A percentile compares a stretch with the other conserved stretches of the same genome.
These are phyloP conservation scores for Trichoderma sp. DNA, from an alignment of 2,329 filamentous ascomycete species.

Conservation along the genomic window DNA sequence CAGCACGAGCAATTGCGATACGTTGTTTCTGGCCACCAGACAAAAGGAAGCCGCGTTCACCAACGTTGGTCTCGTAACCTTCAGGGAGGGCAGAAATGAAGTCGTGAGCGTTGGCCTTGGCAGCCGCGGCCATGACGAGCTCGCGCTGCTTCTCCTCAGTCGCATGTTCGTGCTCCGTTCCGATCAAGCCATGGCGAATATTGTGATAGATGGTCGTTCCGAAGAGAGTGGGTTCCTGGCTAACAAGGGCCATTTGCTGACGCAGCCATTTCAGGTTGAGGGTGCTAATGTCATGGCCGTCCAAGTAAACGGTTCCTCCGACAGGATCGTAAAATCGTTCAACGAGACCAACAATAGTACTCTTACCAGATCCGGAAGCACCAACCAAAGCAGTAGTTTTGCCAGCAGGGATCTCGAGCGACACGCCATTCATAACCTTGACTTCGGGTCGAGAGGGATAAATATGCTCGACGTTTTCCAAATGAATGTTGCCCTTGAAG, in stretches of 20 bases:
- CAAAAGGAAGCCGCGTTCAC: constrained; percentile 86
- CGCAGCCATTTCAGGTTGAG: constrained; percentile 89
- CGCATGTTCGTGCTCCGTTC: constrained; percentile 68
- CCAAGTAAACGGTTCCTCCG: constrained; percentile 71
- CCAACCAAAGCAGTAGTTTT: constrained; percentile 93
- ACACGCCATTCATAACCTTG: constrained; percentile 80
- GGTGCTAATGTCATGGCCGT: constrained; percentile 76
- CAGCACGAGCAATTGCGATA: constrained; percentile 87
- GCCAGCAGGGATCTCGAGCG: constrained; percentile 77
- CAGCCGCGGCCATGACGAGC: constrained; percentile 76
- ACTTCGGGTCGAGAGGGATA: constrained; percentile 93
- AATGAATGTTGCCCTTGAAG: constrained; percentile 74
- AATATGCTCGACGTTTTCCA: constrained; percentile 83
- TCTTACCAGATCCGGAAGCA: constrained; percentile 92
- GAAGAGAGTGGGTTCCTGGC: constrained; percentile 90
- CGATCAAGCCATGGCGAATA: constrained; percentile 83
- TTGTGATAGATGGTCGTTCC: constrained; percentile 86
- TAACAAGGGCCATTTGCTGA: constrained; percentile 88
- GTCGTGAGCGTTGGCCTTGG: constrained; percentile 90
- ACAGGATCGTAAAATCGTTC: constrained; percentile 95
- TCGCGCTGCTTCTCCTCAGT: constrained; percentile 65
- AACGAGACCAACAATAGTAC: constrained; percentile 87
- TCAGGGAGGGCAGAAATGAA: constrained; percentile 82
- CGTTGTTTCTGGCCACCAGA: constrained; percentile 97
- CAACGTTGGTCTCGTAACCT: constrained; percentile 88